phyloP scores from a whole-genome alignment of 768 basidiomycete species.

The Russula olivacea region DNA sequence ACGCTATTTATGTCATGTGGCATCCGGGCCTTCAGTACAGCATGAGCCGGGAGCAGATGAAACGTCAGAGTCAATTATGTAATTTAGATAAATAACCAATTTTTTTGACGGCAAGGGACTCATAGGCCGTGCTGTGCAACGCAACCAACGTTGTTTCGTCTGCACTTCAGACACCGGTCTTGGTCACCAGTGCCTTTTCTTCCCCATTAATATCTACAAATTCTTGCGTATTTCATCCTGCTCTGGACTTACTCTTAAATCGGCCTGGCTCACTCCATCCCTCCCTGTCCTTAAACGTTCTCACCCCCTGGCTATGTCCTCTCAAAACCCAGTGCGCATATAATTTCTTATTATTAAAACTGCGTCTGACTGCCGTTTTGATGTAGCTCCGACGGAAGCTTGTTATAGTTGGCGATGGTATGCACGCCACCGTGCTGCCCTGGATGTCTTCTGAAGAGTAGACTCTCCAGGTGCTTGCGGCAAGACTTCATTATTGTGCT shows the following conservation, averaged over 20 bases:
- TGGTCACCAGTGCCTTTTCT: background rate
- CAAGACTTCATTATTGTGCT: conserved; percentile 87
- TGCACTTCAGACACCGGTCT: conserved; percentile 10
- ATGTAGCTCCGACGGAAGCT: conserved; percentile 85
- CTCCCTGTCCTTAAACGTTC: background rate
- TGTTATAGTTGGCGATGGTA: conserved; percentile 95
- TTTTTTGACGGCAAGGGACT: conserved; percentile 9
- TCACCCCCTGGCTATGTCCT: conserved; percentile 17
- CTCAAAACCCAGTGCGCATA: conserved; percentile 23
- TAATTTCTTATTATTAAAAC: conserved; percentile 5
- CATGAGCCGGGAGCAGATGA: too few species aligned
- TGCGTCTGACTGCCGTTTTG: conserved; percentile 1
- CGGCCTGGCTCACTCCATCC: background rate
- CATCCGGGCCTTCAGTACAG: too few species aligned
- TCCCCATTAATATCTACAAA: conserved; percentile 9
- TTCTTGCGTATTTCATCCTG: background rate
- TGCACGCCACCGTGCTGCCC: conserved; percentile 28
- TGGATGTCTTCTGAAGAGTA: conserved; percentile 12
- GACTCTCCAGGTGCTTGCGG: conserved; percentile 76
- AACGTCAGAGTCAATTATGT: too few species aligned
- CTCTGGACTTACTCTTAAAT: background rate
- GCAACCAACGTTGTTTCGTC: background rate
- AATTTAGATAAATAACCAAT: background rate
- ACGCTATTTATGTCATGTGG: too few species aligned
- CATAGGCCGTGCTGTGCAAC: conserved; percentile 5